Percentiles rank a stretch among this genome's conserved stretches.
Conservation (phyloP, 768 basidiomycete genomes). For the Macrocybe gigantea region DNA sequence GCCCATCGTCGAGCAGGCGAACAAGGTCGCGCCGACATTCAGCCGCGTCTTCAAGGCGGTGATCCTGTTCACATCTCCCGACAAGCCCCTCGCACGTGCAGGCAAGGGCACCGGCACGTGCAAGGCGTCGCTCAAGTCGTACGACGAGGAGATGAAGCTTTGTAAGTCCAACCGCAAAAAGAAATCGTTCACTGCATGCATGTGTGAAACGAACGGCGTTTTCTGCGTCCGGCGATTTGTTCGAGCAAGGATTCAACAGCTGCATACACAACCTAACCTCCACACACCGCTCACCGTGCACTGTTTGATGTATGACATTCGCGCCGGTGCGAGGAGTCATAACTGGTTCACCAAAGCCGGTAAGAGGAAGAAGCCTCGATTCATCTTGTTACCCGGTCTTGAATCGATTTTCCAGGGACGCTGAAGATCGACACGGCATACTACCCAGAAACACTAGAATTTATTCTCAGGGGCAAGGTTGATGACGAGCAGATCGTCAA, state of each 20-base stretch:
- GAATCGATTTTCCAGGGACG: conserved; percentile 5
- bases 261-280: conserved; percentile 1
- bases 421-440: conserved; percentile 17
- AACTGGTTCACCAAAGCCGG: conserved; percentile 19
- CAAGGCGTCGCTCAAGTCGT: conserved; percentile 28
- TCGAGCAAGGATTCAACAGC: conserved; percentile 24
- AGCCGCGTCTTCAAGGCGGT: conserved; percentile 42
- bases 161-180: conserved; percentile 19
- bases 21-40: conserved; percentile 27
- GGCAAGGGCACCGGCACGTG: conserved; percentile 38
- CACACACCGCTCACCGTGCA: neutral
- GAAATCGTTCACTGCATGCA: too few species aligned
- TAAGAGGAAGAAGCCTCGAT: conserved; percentile 1
- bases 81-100: conserved; percentile 34
- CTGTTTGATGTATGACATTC: neutral
- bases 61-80: conserved; percentile 33
- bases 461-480: conserved; percentile 12
- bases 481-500: conserved; percentile 8
- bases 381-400: neutral
- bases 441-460: conserved; percentile 14
- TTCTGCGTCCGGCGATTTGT: conserved; percentile 13
- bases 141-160: conserved; percentile 32
- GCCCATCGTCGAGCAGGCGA: conserved; percentile 33
- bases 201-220: conserved; percentile 5
- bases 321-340: conserved; percentile 8